phyloP scores from a whole-genome alignment of 2,329 filamentous ascomycete genomes.

The Neoascochyta sp. region DNA sequence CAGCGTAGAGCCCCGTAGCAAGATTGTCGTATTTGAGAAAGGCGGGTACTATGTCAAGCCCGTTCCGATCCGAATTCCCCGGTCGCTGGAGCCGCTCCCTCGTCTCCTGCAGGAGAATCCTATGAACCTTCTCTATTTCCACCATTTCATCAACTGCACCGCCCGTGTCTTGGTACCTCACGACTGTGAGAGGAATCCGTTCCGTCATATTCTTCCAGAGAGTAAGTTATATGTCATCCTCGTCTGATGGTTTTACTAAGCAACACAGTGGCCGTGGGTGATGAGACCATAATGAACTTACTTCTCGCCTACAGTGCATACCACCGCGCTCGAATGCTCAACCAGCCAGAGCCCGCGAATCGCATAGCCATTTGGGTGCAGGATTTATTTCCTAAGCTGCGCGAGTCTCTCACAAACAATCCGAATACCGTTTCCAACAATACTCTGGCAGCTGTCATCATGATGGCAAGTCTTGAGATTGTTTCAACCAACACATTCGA shows the following conservation, averaged over 20 bases:
- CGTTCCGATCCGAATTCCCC: constrained; percentile 61
- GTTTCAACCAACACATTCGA: constrained; percentile 78
- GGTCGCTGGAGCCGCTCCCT: constrained; percentile 55
- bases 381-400: constrained; percentile 71
- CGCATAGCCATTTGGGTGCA: constrained; percentile 78
- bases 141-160: constrained; percentile 76
- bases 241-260: constrained; percentile 9
- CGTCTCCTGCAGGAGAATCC: constrained; percentile 62
- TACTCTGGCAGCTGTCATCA: constrained; percentile 76
- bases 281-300: constrained; percentile 70
- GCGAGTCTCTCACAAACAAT: constrained; percentile 59
- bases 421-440: constrained; percentile 58
- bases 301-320: constrained; percentile 81
- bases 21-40: constrained; percentile 54
- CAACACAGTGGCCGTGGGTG: constrained; percentile 59
- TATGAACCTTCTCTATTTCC: constrained; percentile 75
- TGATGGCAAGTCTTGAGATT: constrained; percentile 80
- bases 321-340: constrained; percentile 70
- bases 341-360: constrained; percentile 69
- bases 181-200: constrained; percentile 59
- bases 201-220: constrained; percentile 58
- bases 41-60: constrained; percentile 68
- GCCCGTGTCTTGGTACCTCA: constrained; percentile 63
- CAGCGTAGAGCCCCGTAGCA: constrained; percentile 37
- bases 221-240: constrained; percentile 46